Base-by-base conservation (phyloP, 2,329 filamentous ascomycete genomes). In the Aspergillus sp. region DNA sequence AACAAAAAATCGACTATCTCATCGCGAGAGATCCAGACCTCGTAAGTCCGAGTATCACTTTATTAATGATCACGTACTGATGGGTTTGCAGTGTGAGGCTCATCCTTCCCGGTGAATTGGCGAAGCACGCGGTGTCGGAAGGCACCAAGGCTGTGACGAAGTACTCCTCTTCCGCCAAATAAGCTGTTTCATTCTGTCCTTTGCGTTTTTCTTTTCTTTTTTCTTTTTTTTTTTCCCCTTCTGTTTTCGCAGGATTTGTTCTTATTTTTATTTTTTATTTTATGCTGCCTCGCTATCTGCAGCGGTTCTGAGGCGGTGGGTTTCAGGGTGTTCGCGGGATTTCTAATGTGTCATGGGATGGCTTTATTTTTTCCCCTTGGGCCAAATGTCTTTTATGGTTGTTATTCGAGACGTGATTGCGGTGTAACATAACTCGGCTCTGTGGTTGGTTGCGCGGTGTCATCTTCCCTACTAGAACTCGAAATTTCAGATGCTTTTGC, bases 1-100 rank as follows among this genome's bases (percentile, higher is more conserved):
- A 98, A 98, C 86, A 98, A 97, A 87, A 98, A 98, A 83, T 97
- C 91, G 40, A 98, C 93, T 70, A 98, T 98, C 76, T 97, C 91
- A 43, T 97, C 93, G 59, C 87, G 93, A 67, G 93, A 98, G 78
- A 98, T 98, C 69, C 93, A 98, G 82, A 98, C 93, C 62, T 96
- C 93, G 73, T 83, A 73, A 57, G 79, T 75, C 13, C 2, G 19
- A 19, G 19, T 19, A 19, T 19, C 19, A 19, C 19, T 5, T 27
- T 19, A 13, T 6, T 3, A 29, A 19, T 19, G 19, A 19, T 19
- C 19, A 19, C 19, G 2, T 19, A 19, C 65, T 70, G 54, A 72
- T 47, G 19, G 19, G 13, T 13, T 8, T 32, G 0, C 58, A 83
- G 80, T 60, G 93, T 98, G 62, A 87, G 93, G 59, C 84, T 98